Evolutionary conservation across 2,329 filamentous ascomycete species (phyloP).

Genomic region (Rhinocladiella mackenziei): DNA sequence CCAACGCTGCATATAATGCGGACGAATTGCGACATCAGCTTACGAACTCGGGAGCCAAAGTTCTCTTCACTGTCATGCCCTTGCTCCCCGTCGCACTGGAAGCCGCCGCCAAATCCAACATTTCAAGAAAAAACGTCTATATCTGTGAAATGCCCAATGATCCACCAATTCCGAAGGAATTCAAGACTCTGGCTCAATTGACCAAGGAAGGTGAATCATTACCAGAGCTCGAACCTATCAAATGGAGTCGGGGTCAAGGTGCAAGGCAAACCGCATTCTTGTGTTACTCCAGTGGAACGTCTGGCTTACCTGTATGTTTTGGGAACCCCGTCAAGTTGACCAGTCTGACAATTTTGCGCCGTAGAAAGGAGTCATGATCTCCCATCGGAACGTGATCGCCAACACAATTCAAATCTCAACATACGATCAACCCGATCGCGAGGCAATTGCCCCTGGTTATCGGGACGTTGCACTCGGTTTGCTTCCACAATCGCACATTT

Average conservation of each 20-base stretch:
- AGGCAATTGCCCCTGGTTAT: constrained; percentile 42
- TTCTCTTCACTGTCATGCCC: constrained; percentile 67
- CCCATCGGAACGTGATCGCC: constrained; percentile 72
- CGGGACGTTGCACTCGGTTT: constrained; percentile 61
- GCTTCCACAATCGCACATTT: constrained; percentile 80
- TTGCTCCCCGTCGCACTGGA: constrained; percentile 61
- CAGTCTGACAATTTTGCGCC: constrained; percentile 5
- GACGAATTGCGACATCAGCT: constrained; percentile 69
- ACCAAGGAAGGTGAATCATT: constrained; percentile 55
- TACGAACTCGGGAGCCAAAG: constrained; percentile 63
- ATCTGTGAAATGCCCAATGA: constrained; percentile 60
- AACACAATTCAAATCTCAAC: constrained; percentile 63
- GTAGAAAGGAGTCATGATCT: constrained; percentile 80
- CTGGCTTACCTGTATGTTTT: constrained; percentile 63
- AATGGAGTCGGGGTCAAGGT: constrained; percentile 42
- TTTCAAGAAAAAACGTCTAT: constrained; percentile 63
- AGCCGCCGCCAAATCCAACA: constrained; percentile 60
- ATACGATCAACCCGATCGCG: constrained; percentile 47
- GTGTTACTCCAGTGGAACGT: constrained; percentile 77
- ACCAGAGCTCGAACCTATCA: constrained; percentile 39
- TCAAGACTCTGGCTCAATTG: constrained; percentile 64
- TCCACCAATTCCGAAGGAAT: constrained; percentile 35
- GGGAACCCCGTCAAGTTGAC: neutral
- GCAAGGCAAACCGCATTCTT: constrained; percentile 67
- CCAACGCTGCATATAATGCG: constrained; percentile 69